Base-by-base conservation (phyloP, 192 early-diverging fungal species). In the Jimgerdemannia lactiflua region DNA sequence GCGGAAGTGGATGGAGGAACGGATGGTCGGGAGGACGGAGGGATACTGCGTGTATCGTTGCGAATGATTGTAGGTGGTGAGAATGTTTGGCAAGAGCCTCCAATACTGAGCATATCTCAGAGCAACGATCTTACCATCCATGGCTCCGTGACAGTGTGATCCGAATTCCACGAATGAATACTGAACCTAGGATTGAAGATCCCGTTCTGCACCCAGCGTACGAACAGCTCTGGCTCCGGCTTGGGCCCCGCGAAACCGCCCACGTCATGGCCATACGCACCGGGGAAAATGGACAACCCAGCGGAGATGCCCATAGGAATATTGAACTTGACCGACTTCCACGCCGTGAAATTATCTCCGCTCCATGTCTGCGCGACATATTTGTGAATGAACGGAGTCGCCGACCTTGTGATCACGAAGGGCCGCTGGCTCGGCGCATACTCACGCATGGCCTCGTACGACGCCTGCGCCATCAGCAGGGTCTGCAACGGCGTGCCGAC, bases 141-240 rank as follows among this genome's bases (percentile, higher is more conserved):
- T 29, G 85, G 89, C 69, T 89, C 88, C 39, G 89, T 91, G 0
- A 90, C 79, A 43, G 71, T 42, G 7, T 83, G 84, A 66, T 91
- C 89, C 4, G 74, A 64, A 71, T 91, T 91, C 84, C 84, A 90
- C 17, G 88, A 89, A 76, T 91, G 89, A 49, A 91, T 86, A 68
- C 86, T 89, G 64, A 90, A 90, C 19, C 89, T 43, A 49, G 89
- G 85, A 74, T 82, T 85, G 6, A 78, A 89, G 11, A 29, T 29
- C 1, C 29, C 29, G 29, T 29, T 29, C 29, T 29, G 29, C 29
- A 29, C 29, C 29, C 29, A 91, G 74, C 89, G 75, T 3, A 90
- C 82, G 70, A 91, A 86, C 66, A 90, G 69, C 72, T 90, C 89
- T 43, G 82, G 77, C 20, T 67, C 75, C 0, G 89, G 89, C 42